Conservation (phyloP, 306 rosid species). For the Cicer arietinum region DNA sequence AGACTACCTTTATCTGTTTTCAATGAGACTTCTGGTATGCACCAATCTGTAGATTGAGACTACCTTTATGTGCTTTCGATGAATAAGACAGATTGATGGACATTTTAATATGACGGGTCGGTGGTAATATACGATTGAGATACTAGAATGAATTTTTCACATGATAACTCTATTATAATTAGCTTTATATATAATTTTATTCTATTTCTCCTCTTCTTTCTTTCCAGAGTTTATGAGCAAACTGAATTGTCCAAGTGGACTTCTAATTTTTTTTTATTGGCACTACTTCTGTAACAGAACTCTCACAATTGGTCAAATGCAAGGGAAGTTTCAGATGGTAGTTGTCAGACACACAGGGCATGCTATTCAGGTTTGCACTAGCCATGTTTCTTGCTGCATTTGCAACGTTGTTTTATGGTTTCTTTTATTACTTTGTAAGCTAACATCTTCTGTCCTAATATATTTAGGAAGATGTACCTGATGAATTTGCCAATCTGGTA, state of each 20-base stretch:
- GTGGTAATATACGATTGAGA: slow-evolving; percentile 25
- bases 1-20: slow-evolving; percentile 7
- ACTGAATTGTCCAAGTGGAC: slow-evolving; percentile 30
- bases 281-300: slow-evolving; percentile 61
- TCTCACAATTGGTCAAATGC: slow-evolving; percentile 99
- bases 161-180: background rate
- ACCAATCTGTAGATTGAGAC: slow-evolving; percentile 3
- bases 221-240: slow-evolving; percentile 12
- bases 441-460: slow-evolving; percentile 32
- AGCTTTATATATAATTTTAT: background rate
- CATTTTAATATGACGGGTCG: background rate
- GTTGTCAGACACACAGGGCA: slow-evolving; percentile 92
- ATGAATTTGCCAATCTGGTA: slow-evolving; percentile 76
- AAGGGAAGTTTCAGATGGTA: slow-evolving; percentile 97
- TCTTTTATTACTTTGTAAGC: slow-evolving; percentile 28
- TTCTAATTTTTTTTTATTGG: slow-evolving; percentile 44
- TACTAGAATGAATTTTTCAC: slow-evolving; percentile 7
- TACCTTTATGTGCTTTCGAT: slow-evolving; percentile 6
- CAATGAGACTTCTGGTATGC: background rate
- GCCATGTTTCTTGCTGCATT: slow-evolving; percentile 24
- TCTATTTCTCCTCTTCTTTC: slow-evolving; percentile 24
- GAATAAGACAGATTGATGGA: slow-evolving; percentile 3
- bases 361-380: slow-evolving; percentile 79
- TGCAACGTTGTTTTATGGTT: background rate
- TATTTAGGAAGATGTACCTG: slow-evolving; percentile 92